phyloP scores from a whole-genome alignment of 257 asterid species.

The Scutellaria galericulata region DNA sequence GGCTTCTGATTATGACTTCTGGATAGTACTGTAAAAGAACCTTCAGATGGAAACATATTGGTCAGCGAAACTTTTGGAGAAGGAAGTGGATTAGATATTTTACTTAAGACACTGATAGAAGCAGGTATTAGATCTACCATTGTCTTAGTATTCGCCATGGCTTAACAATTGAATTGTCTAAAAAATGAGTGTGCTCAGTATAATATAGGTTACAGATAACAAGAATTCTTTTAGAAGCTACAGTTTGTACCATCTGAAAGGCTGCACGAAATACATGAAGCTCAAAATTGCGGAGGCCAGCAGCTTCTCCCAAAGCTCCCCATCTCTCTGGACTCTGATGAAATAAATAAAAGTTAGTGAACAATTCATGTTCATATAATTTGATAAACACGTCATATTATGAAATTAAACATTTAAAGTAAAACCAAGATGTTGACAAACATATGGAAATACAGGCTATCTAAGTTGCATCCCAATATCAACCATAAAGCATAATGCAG shows the following conservation, averaged over 20 bases:
- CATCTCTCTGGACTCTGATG: slow-evolving; percentile 90
- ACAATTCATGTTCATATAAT: slow-evolving; percentile 16
- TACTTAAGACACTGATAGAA: slow-evolving; percentile 12
- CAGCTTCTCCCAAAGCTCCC: slow-evolving; percentile 66
- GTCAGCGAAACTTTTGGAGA: slow-evolving; percentile 20
- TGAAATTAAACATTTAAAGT: background rate
- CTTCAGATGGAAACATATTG: slow-evolving; percentile 51
- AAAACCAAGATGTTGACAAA: slow-evolving; percentile 5
- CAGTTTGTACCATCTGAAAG: slow-evolving; percentile 73
- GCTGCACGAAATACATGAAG: slow-evolving; percentile 94
- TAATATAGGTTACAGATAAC: background rate
- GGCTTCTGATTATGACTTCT: slow-evolving; percentile 54
- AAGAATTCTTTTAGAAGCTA: background rate
- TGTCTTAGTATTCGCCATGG: slow-evolving; percentile 19
- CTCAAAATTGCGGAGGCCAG: slow-evolving; percentile 79
- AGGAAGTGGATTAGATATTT: background rate
- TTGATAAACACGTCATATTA: background rate
- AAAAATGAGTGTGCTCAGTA: slow-evolving; percentile 13
- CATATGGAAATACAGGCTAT: background rate
- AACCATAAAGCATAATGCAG: slow-evolving; percentile 24
- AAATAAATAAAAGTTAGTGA: slow-evolving; percentile 32
- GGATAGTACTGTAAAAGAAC: slow-evolving; percentile 73
- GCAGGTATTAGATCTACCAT: slow-evolving; percentile 8
- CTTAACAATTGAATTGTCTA: slow-evolving; percentile 18
- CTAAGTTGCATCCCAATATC: slow-evolving; percentile 14